Conservation (phyloP, 306 rosid species). For the Acacia melanoxylon region DNA sequence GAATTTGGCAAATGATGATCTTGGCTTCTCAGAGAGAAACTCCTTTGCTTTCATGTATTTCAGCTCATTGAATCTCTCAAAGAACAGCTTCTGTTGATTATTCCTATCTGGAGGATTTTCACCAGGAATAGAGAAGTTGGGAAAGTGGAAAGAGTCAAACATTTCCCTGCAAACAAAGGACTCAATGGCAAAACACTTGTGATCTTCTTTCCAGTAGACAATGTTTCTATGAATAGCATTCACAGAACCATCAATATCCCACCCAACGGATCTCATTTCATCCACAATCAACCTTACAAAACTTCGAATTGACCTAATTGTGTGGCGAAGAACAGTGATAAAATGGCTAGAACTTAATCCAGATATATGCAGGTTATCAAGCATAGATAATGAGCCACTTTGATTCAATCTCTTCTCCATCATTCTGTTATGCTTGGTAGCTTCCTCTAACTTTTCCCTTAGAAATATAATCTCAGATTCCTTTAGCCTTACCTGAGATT, state of each 20-base stretch:
- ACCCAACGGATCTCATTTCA: slow-evolving; percentile 66
- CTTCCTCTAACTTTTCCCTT: slow-evolving; percentile 67
- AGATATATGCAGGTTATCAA: slow-evolving; percentile 63
- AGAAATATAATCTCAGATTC: slow-evolving; percentile 77
- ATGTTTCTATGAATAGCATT: slow-evolving; percentile 53
- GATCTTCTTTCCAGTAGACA: slow-evolving; percentile 61
- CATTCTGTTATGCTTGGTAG: slow-evolving; percentile 51
- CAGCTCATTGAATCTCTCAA: slow-evolving; percentile 59
- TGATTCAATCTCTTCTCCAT: slow-evolving; percentile 67
- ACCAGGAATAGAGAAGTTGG: slow-evolving; percentile 54
- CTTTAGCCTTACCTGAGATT: slow-evolving; percentile 73
- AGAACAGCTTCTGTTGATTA: slow-evolving; percentile 46
- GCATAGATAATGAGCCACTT: slow-evolving; percentile 59
- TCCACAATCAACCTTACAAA: slow-evolving; percentile 60
- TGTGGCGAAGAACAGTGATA: slow-evolving; percentile 51
- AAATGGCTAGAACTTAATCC: slow-evolving; percentile 67
- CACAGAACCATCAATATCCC: slow-evolving; percentile 73
- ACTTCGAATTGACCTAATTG: slow-evolving; percentile 52
- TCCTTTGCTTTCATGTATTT: slow-evolving; percentile 64
- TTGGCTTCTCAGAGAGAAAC: slow-evolving; percentile 46
- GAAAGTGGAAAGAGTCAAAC: slow-evolving; percentile 72
- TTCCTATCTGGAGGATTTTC: slow-evolving; percentile 44
- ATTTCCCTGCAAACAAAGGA: slow-evolving; percentile 74
- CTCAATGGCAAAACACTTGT: slow-evolving; percentile 77
- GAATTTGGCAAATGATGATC: slow-evolving; percentile 70